These are phyloP conservation scores for Coemansia sp. DNA, from an alignment of 192 early-diverging fungal species.

Conservation along the genomic window DNA sequence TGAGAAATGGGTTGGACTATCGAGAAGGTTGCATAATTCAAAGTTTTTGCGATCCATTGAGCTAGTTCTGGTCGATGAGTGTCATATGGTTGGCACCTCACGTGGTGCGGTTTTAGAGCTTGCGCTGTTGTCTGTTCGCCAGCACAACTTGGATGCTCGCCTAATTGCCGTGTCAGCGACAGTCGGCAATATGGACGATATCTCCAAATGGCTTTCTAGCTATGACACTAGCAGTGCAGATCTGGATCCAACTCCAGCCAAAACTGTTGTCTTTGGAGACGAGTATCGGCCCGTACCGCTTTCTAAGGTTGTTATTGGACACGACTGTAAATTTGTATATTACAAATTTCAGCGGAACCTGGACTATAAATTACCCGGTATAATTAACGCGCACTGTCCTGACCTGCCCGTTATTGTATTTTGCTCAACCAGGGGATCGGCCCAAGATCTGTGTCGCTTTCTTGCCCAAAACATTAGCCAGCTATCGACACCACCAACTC, in stretches of 20 bases:
- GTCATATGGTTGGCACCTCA: constrained; percentile 61
- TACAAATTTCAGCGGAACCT: constrained; percentile 61
- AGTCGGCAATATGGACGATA: constrained; percentile 66
- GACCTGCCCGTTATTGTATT: constrained; percentile 41
- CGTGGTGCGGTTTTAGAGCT: constrained; percentile 69
- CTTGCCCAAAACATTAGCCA: constrained; percentile 22
- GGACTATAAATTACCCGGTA: constrained; percentile 51
- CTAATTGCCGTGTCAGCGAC: constrained; percentile 70
- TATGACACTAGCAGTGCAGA: neutral
- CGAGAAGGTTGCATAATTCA: constrained; percentile 25
- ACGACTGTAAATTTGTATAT: constrained; percentile 29
- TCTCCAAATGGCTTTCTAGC: constrained; percentile 63
- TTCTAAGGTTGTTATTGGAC: constrained; percentile 56
- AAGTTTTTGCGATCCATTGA: constrained; percentile 26
- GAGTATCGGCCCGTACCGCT: constrained; percentile 68
- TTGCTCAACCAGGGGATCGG: constrained; percentile 50
- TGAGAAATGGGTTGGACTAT: constrained; percentile 67
- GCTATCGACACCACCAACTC: constrained; percentile 11
- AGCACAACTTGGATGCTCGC: constrained; percentile 27
- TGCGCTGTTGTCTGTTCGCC: constrained; percentile 56
- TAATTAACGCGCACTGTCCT: constrained; percentile 37
- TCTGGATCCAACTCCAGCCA: constrained; percentile 12
- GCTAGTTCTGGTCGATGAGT: constrained; percentile 67
- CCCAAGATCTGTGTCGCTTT: constrained; percentile 38
- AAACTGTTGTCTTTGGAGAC: constrained; percentile 62